Percentiles rank a stretch among this genome's conserved stretches.
Evolutionary conservation across 805 yeast species (phyloP).

Genomic region (Ogataea nitratoaversa): DNA sequence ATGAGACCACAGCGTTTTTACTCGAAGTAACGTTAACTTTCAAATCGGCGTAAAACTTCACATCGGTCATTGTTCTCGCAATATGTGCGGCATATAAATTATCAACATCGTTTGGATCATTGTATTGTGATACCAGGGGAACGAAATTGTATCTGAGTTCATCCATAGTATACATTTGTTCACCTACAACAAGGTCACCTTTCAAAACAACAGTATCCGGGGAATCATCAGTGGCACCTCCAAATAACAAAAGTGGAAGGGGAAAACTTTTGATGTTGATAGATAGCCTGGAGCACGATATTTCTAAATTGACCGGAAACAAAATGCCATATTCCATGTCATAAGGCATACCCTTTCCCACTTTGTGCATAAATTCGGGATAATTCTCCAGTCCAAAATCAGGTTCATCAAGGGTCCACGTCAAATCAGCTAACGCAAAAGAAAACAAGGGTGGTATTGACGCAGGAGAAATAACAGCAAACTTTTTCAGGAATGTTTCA

Average conservation of each 20-base stretch:
- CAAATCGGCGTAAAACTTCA: conserved; percentile 51
- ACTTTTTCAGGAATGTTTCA: conserved; percentile 22
- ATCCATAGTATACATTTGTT: conserved; percentile 52
- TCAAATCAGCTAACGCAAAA: conserved; percentile 45
- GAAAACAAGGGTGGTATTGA: conserved; percentile 51
- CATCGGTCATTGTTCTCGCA: conserved; percentile 60
- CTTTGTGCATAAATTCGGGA: conserved; percentile 34
- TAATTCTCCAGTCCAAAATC: conserved; percentile 47
- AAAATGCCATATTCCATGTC: conserved; percentile 50
- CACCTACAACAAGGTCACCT: conserved; percentile 57
- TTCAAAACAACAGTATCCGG: conserved; percentile 31
- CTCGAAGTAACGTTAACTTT: conserved; percentile 41
- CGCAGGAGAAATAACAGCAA: conserved; percentile 23
- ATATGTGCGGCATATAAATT: conserved; percentile 55
- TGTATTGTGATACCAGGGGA: conserved; percentile 40
- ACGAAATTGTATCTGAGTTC: conserved; percentile 41
- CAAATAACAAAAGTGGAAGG: conserved; percentile 51
- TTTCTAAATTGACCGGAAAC: conserved; percentile 43
- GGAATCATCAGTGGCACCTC: conserved; percentile 38
- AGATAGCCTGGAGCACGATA: conserved; percentile 40
- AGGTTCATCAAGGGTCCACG: conserved; percentile 47
- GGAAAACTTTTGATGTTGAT: conserved; percentile 52
- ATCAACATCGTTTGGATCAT: conserved; percentile 28
- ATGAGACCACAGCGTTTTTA: conserved; percentile 49
- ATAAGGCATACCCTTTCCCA: conserved; percentile 52